A percentile compares a stretch with the other conserved stretches of the same genome.
These are phyloP conservation scores for Candida lessepsii DNA, from an alignment of 805 yeast species.

Conservation along the genomic window DNA sequence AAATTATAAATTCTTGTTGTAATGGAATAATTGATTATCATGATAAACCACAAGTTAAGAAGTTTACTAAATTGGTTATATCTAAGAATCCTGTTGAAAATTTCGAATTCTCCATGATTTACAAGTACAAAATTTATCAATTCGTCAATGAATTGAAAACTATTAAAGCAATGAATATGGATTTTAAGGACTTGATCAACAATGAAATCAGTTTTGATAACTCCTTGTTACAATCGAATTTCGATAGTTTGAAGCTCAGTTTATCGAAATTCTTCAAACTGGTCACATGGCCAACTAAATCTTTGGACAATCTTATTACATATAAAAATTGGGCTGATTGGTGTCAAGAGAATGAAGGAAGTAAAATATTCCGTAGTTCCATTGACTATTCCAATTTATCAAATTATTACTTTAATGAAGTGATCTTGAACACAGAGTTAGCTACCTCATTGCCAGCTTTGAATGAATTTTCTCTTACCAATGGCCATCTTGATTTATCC, in stretches of 20 bases:
- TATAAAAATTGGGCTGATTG: conserved; percentile 16
- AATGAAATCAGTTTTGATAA: conserved; percentile 7
- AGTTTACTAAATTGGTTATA: conserved; percentile 13
- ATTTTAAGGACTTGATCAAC: conserved; percentile 1
- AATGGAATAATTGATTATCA: conserved; percentile 13
- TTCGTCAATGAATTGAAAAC: conserved; percentile 19
- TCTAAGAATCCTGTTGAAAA: conserved; percentile 17
- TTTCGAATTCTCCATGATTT: conserved; percentile 22
- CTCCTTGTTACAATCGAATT: conserved; percentile 1
- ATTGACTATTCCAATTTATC: conserved; percentile 16
- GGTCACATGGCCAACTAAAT: conserved; percentile 8
- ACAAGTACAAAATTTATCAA: conserved; percentile 16
- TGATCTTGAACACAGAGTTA: conserved; percentile 13
- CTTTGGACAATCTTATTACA: conserved; percentile 11
- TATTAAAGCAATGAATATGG: conserved; percentile 12
- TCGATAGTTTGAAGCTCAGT: not conserved
- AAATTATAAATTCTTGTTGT: conserved; percentile 9
- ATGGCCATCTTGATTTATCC: conserved; percentile 11
- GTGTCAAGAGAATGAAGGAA: conserved; percentile 13
- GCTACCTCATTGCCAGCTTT: conserved; percentile 11
- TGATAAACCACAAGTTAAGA: not conserved
- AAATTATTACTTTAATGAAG: conserved; percentile 11
- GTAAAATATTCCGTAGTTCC: conserved; percentile 7
- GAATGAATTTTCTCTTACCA: conserved; percentile 8
- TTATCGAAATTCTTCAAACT: conserved; percentile 1